A percentile compares a stretch with the other conserved stretches of the same genome.
Conservation (phyloP, 2,329 filamentous ascomycete species). For the Beauveria sp. region DNA sequence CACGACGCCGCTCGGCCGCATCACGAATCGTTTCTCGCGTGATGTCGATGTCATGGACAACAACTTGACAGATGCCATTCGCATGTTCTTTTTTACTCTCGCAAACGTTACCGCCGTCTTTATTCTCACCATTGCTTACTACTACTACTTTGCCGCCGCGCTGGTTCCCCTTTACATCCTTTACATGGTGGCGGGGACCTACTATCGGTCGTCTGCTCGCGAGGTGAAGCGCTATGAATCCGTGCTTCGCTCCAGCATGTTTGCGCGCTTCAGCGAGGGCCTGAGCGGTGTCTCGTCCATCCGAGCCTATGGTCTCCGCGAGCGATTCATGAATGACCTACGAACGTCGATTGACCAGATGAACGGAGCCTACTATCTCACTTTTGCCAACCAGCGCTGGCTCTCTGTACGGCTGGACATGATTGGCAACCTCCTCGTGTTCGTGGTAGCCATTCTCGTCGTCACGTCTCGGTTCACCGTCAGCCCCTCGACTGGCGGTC, state of each 20-base stretch:
- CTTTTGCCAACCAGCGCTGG: constrained; percentile 94
- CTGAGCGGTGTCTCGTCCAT: constrained; percentile 79
- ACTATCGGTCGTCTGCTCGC: constrained; percentile 84
- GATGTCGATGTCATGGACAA: constrained; percentile 98
- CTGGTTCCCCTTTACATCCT: constrained; percentile 65
- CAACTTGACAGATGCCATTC: constrained; percentile 76
- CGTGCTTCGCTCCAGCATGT: constrained; percentile 77
- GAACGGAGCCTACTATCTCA: constrained; percentile 90
- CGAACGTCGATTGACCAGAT: constrained; percentile 75
- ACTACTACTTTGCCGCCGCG: constrained; percentile 71
- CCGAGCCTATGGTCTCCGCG: constrained; percentile 76
- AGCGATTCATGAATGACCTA: constrained; percentile 65
- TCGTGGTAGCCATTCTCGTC: constrained; percentile 81
- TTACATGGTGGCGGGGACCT: constrained; percentile 75
- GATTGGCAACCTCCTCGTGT: constrained; percentile 77
- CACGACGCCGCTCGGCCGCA: constrained; percentile 87
- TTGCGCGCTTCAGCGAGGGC: constrained; percentile 85
- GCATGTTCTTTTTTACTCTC: constrained; percentile 90
- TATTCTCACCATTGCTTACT: constrained; percentile 87
- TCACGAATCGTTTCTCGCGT: constrained; percentile 92
- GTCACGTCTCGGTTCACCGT: constrained; percentile 86
- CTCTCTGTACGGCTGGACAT: constrained; percentile 76
- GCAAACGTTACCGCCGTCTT: constrained; percentile 79
- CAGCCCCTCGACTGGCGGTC: constrained; percentile 72
- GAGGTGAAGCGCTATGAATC: constrained; percentile 94